phyloP scores from a whole-genome alignment of 306 rosid genomes.

The Lathyrus oleraceus region DNA sequence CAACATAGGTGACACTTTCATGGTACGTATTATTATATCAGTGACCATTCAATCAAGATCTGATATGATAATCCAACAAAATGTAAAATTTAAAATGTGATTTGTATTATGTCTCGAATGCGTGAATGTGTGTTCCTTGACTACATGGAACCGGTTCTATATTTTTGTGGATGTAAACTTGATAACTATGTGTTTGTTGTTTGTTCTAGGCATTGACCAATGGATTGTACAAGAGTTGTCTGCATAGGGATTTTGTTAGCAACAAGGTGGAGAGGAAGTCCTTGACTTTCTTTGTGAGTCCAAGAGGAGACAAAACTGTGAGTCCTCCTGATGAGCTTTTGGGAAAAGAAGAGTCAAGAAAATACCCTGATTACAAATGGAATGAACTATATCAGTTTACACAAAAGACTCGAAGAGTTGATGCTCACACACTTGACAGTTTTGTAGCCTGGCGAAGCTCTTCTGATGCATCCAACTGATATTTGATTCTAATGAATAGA shows the following conservation, averaged over 20 bases:
- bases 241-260: conserved; percentile 54
- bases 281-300: conserved; percentile 42
- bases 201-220: conserved; percentile 45
- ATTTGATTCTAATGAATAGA: background rate
- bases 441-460: conserved; percentile 42
- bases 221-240: conserved; percentile 59
- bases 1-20: conserved; percentile 72
- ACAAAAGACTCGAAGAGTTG: conserved; percentile 46
- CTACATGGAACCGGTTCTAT: no score
- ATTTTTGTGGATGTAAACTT: background rate
- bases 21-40: conserved; percentile 40
- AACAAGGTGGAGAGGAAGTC: conserved; percentile 47
- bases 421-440: conserved; percentile 42
- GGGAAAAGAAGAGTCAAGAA: conserved; percentile 39
- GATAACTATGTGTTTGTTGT: background rate
- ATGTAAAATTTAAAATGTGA: no score
- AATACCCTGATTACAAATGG: conserved; percentile 62
- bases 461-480: conserved; percentile 22
- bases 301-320: conserved; percentile 50
- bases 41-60: no score
- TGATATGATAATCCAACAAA: no score
- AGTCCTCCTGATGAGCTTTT: conserved; percentile 46
- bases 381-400: conserved; percentile 44
- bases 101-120: no score
- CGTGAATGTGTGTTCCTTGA: background rate